Percentiles rank a stretch among this genome's conserved stretches.
phyloP scores from a whole-genome alignment of 352 stramenopile species.

The Globisporangium rhizosaccharum region DNA sequence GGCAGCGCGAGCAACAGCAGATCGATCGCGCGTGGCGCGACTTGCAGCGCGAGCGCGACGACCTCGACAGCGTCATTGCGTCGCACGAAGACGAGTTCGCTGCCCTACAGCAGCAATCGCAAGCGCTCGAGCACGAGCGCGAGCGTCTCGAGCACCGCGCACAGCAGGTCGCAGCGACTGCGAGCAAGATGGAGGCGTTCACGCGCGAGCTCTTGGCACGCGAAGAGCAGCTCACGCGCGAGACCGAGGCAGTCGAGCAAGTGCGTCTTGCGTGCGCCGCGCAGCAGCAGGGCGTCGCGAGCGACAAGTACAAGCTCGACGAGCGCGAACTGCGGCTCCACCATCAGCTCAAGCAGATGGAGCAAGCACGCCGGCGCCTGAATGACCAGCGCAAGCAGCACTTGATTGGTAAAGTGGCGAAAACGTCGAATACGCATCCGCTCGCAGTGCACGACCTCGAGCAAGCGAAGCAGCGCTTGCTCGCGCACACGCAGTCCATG shows the following conservation, averaged over 20 bases:
- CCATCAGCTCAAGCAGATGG: conserved; percentile 49
- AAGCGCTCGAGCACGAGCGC: conserved; percentile 28
- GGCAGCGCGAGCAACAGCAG: conserved; percentile 20
- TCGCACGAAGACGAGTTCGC: conserved; percentile 48
- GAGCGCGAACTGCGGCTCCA: conserved; percentile 45
- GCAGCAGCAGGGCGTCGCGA: conserved; percentile 27
- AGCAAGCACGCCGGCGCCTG: conserved; percentile 32
- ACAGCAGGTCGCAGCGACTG: conserved; percentile 18
- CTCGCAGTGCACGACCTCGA: conserved; percentile 12
- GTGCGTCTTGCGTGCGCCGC: conserved; percentile 14
- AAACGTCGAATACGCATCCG: background rate
- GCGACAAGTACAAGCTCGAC: conserved; percentile 39
- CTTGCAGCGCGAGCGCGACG: conserved; percentile 28
- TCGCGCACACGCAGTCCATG: conserved; percentile 11
- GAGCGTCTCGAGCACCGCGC: conserved; percentile 14
- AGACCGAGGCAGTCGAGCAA: conserved; percentile 1
- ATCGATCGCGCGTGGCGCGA: background rate
- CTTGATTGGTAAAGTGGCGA: conserved; percentile 8
- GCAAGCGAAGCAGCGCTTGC: conserved; percentile 10
- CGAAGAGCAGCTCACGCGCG: conserved; percentile 8
- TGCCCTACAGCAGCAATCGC: conserved; percentile 20
- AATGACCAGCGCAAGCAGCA: conserved; percentile 45
- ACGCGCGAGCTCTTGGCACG: conserved; percentile 14
- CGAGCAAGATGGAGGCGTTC: conserved; percentile 14
- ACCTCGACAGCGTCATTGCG: conserved; percentile 35